phyloP scores from a whole-genome alignment of 2,329 filamentous ascomycete genomes.

The Monosporascus cannonballus region DNA sequence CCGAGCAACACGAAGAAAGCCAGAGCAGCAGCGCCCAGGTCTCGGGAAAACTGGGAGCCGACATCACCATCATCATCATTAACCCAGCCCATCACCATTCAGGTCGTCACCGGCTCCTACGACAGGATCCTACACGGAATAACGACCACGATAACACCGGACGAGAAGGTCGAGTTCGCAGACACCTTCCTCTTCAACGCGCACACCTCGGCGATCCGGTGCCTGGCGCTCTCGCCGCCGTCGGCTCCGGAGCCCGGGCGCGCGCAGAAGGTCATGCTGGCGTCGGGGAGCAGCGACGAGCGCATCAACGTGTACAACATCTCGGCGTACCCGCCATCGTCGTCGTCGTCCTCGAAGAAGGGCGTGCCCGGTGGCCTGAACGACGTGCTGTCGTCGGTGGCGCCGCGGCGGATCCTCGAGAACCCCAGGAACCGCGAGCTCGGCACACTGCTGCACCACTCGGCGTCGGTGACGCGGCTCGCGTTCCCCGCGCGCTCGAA shows the following conservation, averaged over 20 bases:
- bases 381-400: constrained; percentile 54
- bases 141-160: constrained; percentile 60
- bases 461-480: constrained; percentile 72
- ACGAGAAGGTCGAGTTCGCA: constrained; percentile 58
- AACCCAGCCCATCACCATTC: constrained; percentile 53
- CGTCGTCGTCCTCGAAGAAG: not conserved
- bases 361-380: not conserved
- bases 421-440: constrained; percentile 84
- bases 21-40: constrained; percentile 17
- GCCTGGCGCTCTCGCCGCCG: constrained; percentile 75
- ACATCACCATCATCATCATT: constrained; percentile 4
- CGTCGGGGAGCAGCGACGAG: constrained; percentile 88
- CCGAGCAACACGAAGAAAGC: constrained; percentile 16
- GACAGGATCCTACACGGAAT: constrained; percentile 89
- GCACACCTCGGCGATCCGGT: constrained; percentile 83
- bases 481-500: constrained; percentile 82
- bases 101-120: constrained; percentile 90
- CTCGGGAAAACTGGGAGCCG: not conserved
- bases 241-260: constrained; percentile 56
- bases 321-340: constrained; percentile 57
- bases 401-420: constrained; percentile 69
- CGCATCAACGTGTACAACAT: constrained; percentile 92
- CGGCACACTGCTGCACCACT: constrained; percentile 81
- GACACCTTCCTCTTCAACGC: constrained; percentile 96
- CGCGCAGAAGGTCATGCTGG: constrained; percentile 78